Evolutionary conservation across 164 flowering plant genomes (phyloP).

Genomic region (Vitis rotundifolia): DNA sequence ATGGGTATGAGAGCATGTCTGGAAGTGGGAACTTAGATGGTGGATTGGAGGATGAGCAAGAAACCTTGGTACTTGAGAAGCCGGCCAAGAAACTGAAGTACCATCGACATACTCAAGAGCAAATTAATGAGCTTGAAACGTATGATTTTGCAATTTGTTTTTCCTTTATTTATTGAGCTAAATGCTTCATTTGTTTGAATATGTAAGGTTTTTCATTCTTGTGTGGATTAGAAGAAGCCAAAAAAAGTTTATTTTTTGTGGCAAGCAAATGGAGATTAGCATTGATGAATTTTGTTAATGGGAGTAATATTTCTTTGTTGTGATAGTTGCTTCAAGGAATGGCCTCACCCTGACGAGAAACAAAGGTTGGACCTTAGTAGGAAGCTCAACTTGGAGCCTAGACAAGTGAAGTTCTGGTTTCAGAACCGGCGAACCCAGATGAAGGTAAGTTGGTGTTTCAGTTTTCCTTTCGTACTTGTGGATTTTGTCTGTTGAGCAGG

Average conservation of each 20-base stretch:
- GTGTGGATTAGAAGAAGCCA: too few species aligned
- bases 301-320: neutral
- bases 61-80: conserved; percentile 7
- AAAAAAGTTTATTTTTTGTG: neutral
- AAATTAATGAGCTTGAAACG: conserved; percentile 67
- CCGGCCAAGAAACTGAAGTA: conserved; percentile 43
- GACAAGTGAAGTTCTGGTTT: conserved; percentile 75
- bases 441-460: conserved; percentile 41
- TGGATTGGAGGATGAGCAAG: conserved; percentile 45
- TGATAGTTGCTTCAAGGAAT: conserved; percentile 53
- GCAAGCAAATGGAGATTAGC: neutral
- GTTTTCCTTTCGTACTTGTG: neutral
- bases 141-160: conserved; percentile 14
- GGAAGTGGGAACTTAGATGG: conserved; percentile 50
- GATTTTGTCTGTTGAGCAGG: too few species aligned
- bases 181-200: neutral
- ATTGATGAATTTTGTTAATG: conserved; percentile 3
- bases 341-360: conserved; percentile 71
- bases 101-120: conserved; percentile 57
- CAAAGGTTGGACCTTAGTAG: conserved; percentile 50
- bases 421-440: conserved; percentile 71
- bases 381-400: conserved; percentile 43
- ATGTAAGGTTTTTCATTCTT: neutral
- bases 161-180: neutral
- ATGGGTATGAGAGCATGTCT: conserved; percentile 44